Evolutionary conservation across 805 yeast species (phyloP).

Genomic region (Barnettozyma pratensis): DNA sequence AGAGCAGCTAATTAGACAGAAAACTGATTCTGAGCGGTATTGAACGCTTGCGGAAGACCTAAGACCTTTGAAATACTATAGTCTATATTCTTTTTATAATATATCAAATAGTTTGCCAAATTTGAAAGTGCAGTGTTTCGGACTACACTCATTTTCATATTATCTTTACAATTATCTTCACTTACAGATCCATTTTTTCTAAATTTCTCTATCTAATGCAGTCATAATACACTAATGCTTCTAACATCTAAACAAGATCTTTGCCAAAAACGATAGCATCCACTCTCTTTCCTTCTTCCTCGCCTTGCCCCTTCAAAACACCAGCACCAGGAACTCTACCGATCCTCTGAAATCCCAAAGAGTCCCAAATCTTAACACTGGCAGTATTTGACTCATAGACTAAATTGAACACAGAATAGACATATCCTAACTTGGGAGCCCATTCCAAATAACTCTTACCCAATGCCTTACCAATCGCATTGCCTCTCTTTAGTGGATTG

Average conservation of each 20-base stretch:
- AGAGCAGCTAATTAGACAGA: too few species aligned
- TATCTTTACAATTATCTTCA: too few species aligned
- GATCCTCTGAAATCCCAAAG: constrained; percentile 71
- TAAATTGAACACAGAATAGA: constrained; percentile 79
- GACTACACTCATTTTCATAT: too few species aligned
- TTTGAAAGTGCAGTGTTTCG: too few species aligned
- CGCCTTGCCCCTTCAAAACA: constrained; percentile 54
- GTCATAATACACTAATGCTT: too few species aligned
- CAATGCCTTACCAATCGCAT: constrained; percentile 62
- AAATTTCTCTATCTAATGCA: too few species aligned
- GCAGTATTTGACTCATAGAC: constrained; percentile 81
- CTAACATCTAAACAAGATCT: constrained; percentile 31
- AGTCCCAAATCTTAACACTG: constrained; percentile 76
- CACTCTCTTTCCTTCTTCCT: constrained; percentile 38
- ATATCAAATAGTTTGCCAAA: too few species aligned
- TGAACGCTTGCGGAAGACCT: too few species aligned
- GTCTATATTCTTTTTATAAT: too few species aligned
- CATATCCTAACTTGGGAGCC: constrained; percentile 78
- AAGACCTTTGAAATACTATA: too few species aligned
- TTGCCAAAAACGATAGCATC: constrained; percentile 81
- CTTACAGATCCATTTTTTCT: too few species aligned
- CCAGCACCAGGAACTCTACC: constrained; percentile 78
- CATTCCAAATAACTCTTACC: constrained; percentile 62
- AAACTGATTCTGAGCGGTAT: too few species aligned
- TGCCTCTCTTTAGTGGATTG: constrained; percentile 51